Base-by-base conservation (phyloP, 768 basidiomycete genomes). In the Suillus subalutaceus region DNA sequence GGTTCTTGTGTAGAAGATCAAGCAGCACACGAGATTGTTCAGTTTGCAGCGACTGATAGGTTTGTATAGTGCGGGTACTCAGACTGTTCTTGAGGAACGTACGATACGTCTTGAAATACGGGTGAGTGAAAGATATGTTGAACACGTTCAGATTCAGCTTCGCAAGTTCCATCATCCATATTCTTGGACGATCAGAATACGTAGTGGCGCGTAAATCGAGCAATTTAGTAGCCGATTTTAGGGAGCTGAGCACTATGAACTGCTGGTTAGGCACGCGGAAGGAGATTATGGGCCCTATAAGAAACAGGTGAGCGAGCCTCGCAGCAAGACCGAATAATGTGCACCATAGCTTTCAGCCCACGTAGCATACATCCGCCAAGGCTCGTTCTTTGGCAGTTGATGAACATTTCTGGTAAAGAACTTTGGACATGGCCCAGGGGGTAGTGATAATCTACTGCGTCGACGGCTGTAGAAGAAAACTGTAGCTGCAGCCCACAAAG, bases 281-380 rank as follows among this genome's bases (percentile, higher is more conserved):
- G 23, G 57, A 58, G 15, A 58, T 9, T 23, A 58, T 58, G 57
- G 57, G 38, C 0, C 57, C 57, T 58, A 40, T 26, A 7, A 38
- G 23, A 57, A 23, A 37, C 8, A 58, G 15, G 38, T 58, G 4
- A 40, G 57, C 43, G 9, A 38, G 23, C 26, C 7, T 57, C 37
- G 35, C 13, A 37, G n/a, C n/a, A 38, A 38, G 30, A 37, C 1
- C 15, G 35, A n/a, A 23, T 6, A n/a, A 15, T 40, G 20, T 40
- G 57, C 6, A 58, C 57, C 57, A 58, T 58, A 58, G 6, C 0
- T 40, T 40, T 58, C 38, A 38, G 57, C 57, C 57, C 57, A 58
- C 4, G n/a, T 20, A 15, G 13, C 38, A 40, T 40, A 58, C 15
- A 23, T 26, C 37, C 13, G 4, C 57, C 38, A 40, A 40, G 12